Base-by-base conservation (phyloP, 2,329 filamentous ascomycete genomes). In the Calonectria montana region DNA sequence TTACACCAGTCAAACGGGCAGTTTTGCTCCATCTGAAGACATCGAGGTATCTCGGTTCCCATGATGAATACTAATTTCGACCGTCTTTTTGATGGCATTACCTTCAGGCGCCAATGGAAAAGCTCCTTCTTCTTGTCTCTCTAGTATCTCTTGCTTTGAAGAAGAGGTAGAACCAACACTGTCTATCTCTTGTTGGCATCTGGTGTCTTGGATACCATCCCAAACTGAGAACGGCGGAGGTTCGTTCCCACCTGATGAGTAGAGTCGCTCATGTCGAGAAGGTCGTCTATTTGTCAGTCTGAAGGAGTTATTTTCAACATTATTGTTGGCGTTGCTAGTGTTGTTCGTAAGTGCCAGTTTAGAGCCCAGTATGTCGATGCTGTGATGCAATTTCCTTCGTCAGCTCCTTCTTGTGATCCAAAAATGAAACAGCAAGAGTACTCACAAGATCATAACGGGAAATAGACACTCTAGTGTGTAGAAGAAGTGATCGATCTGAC, bases 391-490 rank as follows among this genome's bases (percentile, higher is more conserved):
- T n/a, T n/a, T 61, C 10, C 18, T 57, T 37, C 45, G 37, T 41
- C 15, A 68, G 43, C 13, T 39, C 12, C 37, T 2, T 2, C 4
- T 18, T 23, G 2, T 18, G 5, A 37, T 25, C 13, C 0, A 7
- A 9, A 2, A 3, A 21, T 0, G 1, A 4, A 7, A 4, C 2
- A 18, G 35, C 1, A 2, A 1, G 57, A 16, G 21, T 21, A 67
- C 83, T 74, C 69, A 85, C 83, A 81, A 83, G 69, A 86, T 77
- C 27, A 86, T 79, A 1, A 84, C 77, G 0, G 84, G 84, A 25
- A 85, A 86, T 1, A 85, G 53, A 61, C 84, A 86, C 68, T 85
- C 83, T 0, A 86, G 59, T 0, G 83, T 82, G 21, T 85, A 85
- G 3, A 81, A 80, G 50, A 86, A 86, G 0, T 84, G 80, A 45